Percentiles rank a stretch among this genome's conserved stretches.
Conservation (phyloP, 1,139 yeast genomes). For the Kodamaea alishanica region DNA sequence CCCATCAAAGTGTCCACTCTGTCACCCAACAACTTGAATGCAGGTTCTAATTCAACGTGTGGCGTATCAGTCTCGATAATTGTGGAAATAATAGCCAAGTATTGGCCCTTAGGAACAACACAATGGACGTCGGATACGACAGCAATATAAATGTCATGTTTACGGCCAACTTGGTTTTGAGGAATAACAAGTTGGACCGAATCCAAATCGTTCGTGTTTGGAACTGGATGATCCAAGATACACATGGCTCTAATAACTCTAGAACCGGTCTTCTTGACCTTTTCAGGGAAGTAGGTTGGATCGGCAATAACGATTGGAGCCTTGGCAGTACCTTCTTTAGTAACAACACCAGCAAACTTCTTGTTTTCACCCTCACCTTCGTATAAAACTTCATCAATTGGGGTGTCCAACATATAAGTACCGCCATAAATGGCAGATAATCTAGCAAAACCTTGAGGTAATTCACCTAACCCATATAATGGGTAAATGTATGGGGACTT, state of each 20-base stretch:
- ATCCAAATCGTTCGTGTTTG: conserved; percentile 78
- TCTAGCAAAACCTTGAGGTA: conserved; percentile 98
- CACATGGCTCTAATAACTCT: conserved; percentile 94
- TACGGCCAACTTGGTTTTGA: conserved; percentile 90
- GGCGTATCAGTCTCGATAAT: conserved; percentile 93
- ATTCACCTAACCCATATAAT: conserved; percentile 92
- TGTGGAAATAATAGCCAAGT: conserved; percentile 90
- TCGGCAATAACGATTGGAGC: conserved; percentile 96
- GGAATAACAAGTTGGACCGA: conserved; percentile 94
- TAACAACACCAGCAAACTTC: conserved; percentile 78
- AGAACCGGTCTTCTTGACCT: conserved; percentile 80
- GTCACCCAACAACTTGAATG: conserved; percentile 83
- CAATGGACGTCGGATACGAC: conserved; percentile 86
- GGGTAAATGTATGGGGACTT: conserved; percentile 97
- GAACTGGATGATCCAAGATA: conserved; percentile 83
- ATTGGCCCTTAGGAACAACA: conserved; percentile 87
- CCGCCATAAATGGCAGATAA: conserved; percentile 97
- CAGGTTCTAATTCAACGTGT: conserved; percentile 89
- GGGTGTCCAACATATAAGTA: conserved; percentile 96
- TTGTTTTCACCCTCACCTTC: conserved; percentile 61
- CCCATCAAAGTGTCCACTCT: conserved; percentile 90
- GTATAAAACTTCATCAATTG: conserved; percentile 83
- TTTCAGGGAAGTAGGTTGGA: conserved; percentile 95
- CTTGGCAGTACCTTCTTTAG: conserved; percentile 87
- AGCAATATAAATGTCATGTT: conserved; percentile 92